A percentile compares a stretch with the other conserved stretches of the same genome.
These are phyloP conservation scores for Selaginella tamariscina DNA, from an alignment of 75 land plant genomes.

Conservation along the genomic window DNA sequence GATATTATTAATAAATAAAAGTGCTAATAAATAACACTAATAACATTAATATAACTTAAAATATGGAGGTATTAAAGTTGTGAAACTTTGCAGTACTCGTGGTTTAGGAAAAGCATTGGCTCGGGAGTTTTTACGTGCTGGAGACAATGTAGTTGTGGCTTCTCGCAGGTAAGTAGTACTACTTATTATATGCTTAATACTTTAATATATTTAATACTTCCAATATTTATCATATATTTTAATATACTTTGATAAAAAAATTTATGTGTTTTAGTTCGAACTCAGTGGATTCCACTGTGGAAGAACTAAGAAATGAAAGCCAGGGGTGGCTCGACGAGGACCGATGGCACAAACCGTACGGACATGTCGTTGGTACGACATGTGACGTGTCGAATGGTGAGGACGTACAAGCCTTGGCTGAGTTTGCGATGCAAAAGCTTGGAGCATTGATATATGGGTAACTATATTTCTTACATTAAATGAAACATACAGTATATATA, in stretches of 20 bases:
- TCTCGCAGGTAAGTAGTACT: conserved; percentile 65
- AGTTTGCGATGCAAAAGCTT: conserved; percentile 52
- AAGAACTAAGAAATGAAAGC: conserved; percentile 61
- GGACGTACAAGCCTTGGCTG: conserved; percentile 64
- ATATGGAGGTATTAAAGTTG: not conserved
- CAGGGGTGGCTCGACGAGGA: conserved; percentile 6
- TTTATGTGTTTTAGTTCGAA: conserved; percentile 39
- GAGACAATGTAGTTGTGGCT: conserved; percentile 81
- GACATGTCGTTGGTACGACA: conserved; percentile 62
- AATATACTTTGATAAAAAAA: too few relatives aligned
- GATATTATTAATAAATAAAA: not conserved
- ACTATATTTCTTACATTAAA: conserved; percentile 15
- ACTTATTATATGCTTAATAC: not conserved
- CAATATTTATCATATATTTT: too few relatives aligned
- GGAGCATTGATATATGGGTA: conserved; percentile 94
- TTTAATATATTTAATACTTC: not conserved
- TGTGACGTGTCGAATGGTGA: conserved; percentile 79
- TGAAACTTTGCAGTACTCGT: conserved; percentile 51
- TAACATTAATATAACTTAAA: not conserved
- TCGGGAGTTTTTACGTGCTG: conserved; percentile 90
- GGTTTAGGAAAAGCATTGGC: conserved; percentile 97
- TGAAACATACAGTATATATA: not conserved
- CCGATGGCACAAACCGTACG: not conserved
- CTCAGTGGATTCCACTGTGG: conserved; percentile 54
- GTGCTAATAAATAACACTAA: not conserved